Evolutionary conservation across 106 monocot genomes (phyloP).

Genomic region (Acorus calamus): DNA sequence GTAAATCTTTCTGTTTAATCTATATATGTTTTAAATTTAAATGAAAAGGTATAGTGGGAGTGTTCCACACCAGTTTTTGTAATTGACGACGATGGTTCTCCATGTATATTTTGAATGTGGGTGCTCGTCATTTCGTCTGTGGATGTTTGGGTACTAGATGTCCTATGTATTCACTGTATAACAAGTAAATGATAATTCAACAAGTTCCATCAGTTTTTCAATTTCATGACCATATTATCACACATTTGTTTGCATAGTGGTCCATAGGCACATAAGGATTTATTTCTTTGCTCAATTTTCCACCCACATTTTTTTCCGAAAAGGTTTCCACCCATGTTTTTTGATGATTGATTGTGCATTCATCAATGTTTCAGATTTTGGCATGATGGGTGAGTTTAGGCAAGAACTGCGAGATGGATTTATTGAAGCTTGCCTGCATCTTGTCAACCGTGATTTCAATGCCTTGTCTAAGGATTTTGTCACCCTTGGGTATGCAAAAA

Average conservation of each 20-base stretch:
- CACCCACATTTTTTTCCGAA: background rate
- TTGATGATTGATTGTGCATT: background rate
- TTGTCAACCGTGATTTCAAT: conserved; percentile 99
- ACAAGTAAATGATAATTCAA: no score
- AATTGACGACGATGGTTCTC: background rate
- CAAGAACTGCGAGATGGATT: conserved; percentile 96
- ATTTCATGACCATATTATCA: background rate
- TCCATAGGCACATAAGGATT: no score
- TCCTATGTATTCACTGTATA: no score
- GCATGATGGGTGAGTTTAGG: conserved; percentile 99
- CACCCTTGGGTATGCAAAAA: conserved; percentile 77
- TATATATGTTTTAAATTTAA: background rate
- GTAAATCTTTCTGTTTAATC: conserved; percentile 20
- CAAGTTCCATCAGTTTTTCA: no score
- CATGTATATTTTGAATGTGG: no score
- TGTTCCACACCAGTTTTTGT: background rate
- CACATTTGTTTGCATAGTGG: no score
- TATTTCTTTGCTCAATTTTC: background rate
- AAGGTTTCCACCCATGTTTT: background rate
- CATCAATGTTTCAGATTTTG: conserved; percentile 66
- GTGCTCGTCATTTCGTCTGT: no score
- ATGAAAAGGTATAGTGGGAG: background rate
- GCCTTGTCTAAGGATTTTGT: conserved; percentile 88
- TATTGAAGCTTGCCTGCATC: conserved; percentile 97
- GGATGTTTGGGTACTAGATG: no score